phyloP scores from a whole-genome alignment of 768 basidiomycete species.

The Pisolithus tinctorius region DNA sequence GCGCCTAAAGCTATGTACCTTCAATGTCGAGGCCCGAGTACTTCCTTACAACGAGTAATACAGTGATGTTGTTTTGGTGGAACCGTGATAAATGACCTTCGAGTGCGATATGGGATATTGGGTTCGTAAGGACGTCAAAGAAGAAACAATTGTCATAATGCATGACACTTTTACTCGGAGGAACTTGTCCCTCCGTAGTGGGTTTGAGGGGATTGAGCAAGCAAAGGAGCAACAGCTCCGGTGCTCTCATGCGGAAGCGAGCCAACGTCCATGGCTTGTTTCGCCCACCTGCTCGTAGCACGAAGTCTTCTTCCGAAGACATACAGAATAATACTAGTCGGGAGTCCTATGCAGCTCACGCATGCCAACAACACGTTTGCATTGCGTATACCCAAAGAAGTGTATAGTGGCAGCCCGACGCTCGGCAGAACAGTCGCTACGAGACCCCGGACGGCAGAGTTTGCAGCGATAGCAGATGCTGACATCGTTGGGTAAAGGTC shows the following conservation, averaged over 20 bases:
- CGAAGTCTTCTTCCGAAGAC: conserved; percentile 3
- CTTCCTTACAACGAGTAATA: too few relatives aligned
- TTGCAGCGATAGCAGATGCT: conserved; percentile 19
- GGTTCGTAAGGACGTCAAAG: not conserved
- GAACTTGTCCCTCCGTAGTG: not conserved
- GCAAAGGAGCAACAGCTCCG: not conserved
- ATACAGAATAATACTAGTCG: conserved; percentile 1
- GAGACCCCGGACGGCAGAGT: conserved; percentile 15
- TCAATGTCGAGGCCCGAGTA: too few relatives aligned
- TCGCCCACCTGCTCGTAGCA: conserved; percentile 1
- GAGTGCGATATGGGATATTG: not conserved
- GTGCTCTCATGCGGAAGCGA: not conserved
- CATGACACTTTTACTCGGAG: not conserved
- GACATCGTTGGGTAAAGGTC: conserved; percentile 20
- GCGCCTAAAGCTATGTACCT: too few relatives aligned
- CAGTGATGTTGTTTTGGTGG: too few relatives aligned
- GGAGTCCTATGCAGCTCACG: conserved; percentile 3
- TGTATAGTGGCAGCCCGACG: conserved; percentile 2
- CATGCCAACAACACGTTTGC: conserved; percentile 2
- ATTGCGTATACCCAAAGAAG: not conserved
- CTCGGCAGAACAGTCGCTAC: conserved; percentile 14
- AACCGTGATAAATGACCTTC: too few relatives aligned
- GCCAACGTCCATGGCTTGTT: not conserved
- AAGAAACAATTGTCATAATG: not conserved
- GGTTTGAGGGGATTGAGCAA: not conserved